A percentile compares a stretch with the other conserved stretches of the same genome.
phyloP scores from a whole-genome alignment of 1,284 basidiomycete species.

The Ustilago curta region DNA sequence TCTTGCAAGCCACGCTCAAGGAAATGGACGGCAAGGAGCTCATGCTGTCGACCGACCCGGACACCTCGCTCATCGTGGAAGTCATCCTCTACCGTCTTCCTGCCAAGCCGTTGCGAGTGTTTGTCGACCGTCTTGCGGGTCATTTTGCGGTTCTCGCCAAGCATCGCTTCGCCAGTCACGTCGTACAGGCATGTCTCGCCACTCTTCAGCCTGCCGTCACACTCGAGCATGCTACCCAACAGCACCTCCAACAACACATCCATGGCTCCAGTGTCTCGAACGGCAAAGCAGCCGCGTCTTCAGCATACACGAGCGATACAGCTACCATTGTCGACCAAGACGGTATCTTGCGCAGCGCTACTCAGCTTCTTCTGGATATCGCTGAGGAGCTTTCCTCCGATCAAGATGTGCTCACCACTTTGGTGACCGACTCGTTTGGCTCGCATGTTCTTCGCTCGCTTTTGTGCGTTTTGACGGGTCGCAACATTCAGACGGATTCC shows the following conservation, averaged over 20 bases:
- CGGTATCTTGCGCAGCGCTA: conserved; percentile 54
- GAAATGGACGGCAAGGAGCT: conserved; percentile 67
- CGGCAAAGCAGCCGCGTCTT: conserved; percentile 22
- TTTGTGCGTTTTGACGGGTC: conserved; percentile 57
- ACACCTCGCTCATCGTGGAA: conserved; percentile 64
- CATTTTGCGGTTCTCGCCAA: conserved; percentile 52
- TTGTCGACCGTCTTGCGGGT: conserved; percentile 64
- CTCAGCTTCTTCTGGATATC: conserved; percentile 53
- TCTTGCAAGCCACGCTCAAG: conserved; percentile 62
- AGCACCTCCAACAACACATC: conserved; percentile 25
- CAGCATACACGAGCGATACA: conserved; percentile 34
- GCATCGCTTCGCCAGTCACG: conserved; percentile 68
- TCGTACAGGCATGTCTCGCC: conserved; percentile 53
- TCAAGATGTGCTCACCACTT: conserved; percentile 10
- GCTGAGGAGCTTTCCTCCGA: conserved; percentile 43
- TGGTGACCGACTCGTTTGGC: conserved; percentile 57
- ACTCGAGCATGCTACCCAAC: conserved; percentile 25
- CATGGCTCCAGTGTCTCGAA: conserved; percentile 14
- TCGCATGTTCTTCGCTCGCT: conserved; percentile 62
- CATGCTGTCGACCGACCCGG: conserved; percentile 62
- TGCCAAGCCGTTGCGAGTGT: conserved; percentile 58
- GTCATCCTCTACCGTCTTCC: conserved; percentile 52
- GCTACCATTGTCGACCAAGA: conserved; percentile 47
- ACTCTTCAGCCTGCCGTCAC: conserved; percentile 51
- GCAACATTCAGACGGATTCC: conserved; percentile 35